Evolutionary conservation across 2,329 filamentous ascomycete species (phyloP), one percentile per base, ranked within the genome.

Genomic region (Fusarium keratoplasticum): DNA sequence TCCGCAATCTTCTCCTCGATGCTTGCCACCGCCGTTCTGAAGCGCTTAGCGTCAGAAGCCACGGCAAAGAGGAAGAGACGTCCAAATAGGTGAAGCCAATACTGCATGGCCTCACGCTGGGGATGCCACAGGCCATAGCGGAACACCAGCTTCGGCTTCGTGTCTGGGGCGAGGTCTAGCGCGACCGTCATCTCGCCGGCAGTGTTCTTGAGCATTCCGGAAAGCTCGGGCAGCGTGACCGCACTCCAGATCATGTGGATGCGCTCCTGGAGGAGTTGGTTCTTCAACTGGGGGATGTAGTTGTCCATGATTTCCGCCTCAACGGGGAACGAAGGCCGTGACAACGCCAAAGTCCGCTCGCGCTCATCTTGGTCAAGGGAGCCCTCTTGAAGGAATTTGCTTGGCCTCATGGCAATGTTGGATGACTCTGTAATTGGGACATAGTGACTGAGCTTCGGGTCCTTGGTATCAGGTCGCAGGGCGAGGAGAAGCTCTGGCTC

Each of bases 101-200:
- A 58, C 35, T 57, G 61, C 69, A 72, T 71, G 14, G 27, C 31
- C 16, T 74, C 71, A 5, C 40, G 40, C 27, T 69, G 64, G 1
- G 73, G 73, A 40, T 75, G 71, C 71, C 71, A 75, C 13, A 69
- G 25, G 2, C 22, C 55, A 36, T 74, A 75, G 4, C 69, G 69
- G 38, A 75, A 66, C 35, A 65, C 50, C 5, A 75, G 16, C 0
- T 54, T 58, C 1, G 73, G 69, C 14, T 64, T 63, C 18, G 33
- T 25, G 2, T 38, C 40, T 5, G 2, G 13, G 5, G 35, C 44
- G 10, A 63, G 7, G 47, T 72, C 42, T 18, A 75, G 33, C 9
- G 66, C 59, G 1, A 73, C 31, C 27, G 72, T 64, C 9, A 61
- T 66, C 10, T 75, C 69, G 16, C 71, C 71, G 16, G 54, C 44